Evolutionary conservation across 129 eudicot species (phyloP).

Genomic region (Helianthus tuberosus): DNA sequence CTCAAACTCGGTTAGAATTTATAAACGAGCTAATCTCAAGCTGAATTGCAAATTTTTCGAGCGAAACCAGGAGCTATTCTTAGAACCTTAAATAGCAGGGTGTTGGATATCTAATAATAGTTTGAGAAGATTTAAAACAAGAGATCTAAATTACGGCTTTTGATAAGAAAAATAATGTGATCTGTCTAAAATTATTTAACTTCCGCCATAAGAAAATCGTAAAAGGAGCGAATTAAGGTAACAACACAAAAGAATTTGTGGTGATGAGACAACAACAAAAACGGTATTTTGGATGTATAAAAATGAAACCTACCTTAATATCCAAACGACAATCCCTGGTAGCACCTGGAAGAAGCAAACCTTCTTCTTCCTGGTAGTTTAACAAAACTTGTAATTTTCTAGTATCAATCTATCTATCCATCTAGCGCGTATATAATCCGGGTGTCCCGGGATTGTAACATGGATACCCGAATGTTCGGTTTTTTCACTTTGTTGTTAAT

Average conservation of each 20-base stretch:
- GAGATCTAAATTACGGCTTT: too few species aligned
- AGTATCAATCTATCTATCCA: slow-evolving; percentile 7
- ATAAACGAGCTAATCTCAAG: too few species aligned
- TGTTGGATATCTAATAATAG: too few species aligned
- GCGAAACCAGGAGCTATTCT: too few species aligned
- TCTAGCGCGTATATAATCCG: slow-evolving; percentile 16
- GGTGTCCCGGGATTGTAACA: slow-evolving; percentile 47
- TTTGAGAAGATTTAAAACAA: too few species aligned
- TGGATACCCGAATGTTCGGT: slow-evolving; percentile 36
- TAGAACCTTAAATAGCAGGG: too few species aligned
- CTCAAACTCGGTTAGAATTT: too few species aligned
- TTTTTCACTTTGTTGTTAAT: slow-evolving; percentile 30
- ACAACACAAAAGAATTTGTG: slow-evolving; percentile 12
- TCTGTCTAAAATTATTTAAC: slow-evolving; percentile 1
- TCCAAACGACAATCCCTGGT: slow-evolving; percentile 40
- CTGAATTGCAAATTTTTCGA: too few species aligned
- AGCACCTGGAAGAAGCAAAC: slow-evolving; percentile 44
- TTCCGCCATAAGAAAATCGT: background rate
- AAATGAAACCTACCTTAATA: slow-evolving; percentile 9
- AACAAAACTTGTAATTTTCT: background rate
- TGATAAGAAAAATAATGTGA: too few species aligned
- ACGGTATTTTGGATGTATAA: slow-evolving; percentile 24
- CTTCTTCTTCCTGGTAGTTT: slow-evolving; percentile 34
- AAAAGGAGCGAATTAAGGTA: slow-evolving; percentile 35
- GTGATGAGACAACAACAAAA: slow-evolving; percentile 28